Evolutionary conservation across 768 basidiomycete species (phyloP), one percentile per base, ranked within the genome.

Genomic region (Leucosporidium yakuticum): DNA sequence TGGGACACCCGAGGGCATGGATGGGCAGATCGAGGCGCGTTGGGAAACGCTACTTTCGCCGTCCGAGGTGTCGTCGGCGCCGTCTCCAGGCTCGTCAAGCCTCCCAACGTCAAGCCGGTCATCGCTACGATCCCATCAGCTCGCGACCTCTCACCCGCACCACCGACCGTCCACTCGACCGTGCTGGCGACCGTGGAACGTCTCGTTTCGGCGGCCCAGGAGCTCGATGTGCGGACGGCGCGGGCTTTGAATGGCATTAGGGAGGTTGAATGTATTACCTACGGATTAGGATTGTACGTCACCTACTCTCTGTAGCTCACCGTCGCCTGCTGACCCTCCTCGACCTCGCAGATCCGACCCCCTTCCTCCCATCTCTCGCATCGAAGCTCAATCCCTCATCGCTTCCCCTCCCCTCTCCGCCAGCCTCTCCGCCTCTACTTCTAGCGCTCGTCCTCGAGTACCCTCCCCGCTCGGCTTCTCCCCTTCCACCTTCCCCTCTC

Each of bases 221-320:
- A 62, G 50, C 64, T 69, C 23, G 69, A 69, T 31, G 29, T 65
- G 56, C 31, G 61, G n/a, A 34, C 65, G 23, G 61, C 49, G 17
- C 29, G 44, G 2, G 60, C 60, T 0, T 27, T 69, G 21, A 34
- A 27, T 0, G 49, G 55, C 11, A 56, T 69, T 23, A 62, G 62
- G 25, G 66, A 67, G 60, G 50, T 67, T 29, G 66, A 67, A 55
- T 67, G 66, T 27, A 58, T 67, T 27, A 25, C 60, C 0, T 61
- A 62, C 11, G 68, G 64, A 2, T 53, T 56, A 4, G 60, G 60
- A 2, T 6, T 63, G 67, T 68, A 39, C 48, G 62, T 54, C n/a
- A 4, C 17, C 5, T 19, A 25, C 8, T 23, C 14, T 23, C 21
- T 51, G 0, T 3, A 36, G 25, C 15, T 9, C 14, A 14, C 25